Percentiles rank a stretch among this genome's conserved stretches.
phyloP scores from a whole-genome alignment of 257 asterid genomes.

The Phtheirospermum japonicum region DNA sequence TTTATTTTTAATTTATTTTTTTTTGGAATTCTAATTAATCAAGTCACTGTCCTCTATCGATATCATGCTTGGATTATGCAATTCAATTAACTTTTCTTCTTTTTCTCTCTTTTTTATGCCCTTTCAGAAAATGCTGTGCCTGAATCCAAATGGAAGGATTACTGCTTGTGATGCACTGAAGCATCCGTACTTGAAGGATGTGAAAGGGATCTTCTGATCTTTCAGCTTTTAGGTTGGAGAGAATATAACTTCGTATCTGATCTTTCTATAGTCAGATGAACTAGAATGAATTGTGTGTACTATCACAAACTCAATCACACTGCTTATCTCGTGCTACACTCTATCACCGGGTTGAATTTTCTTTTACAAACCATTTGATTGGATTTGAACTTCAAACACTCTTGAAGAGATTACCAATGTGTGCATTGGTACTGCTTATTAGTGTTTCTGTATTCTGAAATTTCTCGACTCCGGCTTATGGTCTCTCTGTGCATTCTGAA shows the following conservation, averaged over 20 bases:
- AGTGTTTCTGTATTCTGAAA: not conserved
- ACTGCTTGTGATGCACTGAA: too few species aligned
- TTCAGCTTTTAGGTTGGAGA: too few species aligned
- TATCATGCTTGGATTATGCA: too few species aligned
- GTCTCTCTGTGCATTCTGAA: too few species aligned
- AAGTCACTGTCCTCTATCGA: not conserved
- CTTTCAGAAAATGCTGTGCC: constrained; percentile 21
- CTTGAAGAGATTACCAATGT: too few species aligned
- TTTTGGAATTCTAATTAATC: not conserved
- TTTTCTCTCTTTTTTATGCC: not conserved
- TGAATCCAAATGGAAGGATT: constrained; percentile 10
- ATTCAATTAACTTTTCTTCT: too few species aligned
- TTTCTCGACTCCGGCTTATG: not conserved
- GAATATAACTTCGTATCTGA: not conserved
- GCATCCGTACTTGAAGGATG: too few species aligned
- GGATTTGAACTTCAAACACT: too few species aligned
- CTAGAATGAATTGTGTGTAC: not conserved
- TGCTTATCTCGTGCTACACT: not conserved
- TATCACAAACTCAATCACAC: not conserved
- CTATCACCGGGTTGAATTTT: not conserved
- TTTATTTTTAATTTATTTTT: not conserved
- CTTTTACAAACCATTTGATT: too few species aligned
- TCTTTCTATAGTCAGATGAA: not conserved
- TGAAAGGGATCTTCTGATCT: too few species aligned
- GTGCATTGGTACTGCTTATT: not conserved